Evolutionary conservation across 148 eudicot genomes (phyloP).

Genomic region (Rhododendron ovatum): DNA sequence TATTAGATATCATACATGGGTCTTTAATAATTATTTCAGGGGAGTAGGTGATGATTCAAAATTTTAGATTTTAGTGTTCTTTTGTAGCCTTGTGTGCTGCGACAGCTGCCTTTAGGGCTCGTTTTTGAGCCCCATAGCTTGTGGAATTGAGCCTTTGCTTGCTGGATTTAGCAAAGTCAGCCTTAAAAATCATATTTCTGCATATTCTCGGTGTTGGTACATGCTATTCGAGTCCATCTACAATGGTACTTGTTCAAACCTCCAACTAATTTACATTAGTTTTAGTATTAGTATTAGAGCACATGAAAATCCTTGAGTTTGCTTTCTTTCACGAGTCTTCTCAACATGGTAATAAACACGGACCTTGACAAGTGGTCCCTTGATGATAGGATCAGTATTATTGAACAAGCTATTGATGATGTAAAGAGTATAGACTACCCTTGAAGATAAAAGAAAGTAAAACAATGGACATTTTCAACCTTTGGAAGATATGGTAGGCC

Average conservation of each 20-base stretch:
- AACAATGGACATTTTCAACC: too few species aligned
- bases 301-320: not conserved
- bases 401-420: not conserved
- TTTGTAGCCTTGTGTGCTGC: not conserved
- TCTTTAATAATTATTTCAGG: too few species aligned
- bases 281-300: not conserved
- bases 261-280: not conserved
- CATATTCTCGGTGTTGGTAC: not conserved
- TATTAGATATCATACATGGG: too few species aligned
- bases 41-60: not conserved
- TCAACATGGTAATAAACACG: not conserved
- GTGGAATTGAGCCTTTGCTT: not conserved
- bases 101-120: not conserved
- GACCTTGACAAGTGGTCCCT: not conserved
- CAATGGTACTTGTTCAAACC: not conserved
- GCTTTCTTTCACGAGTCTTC: not conserved
- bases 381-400: not conserved
- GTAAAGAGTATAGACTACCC: not conserved
- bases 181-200: not conserved
- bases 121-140: not conserved
- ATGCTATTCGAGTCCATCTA: not conserved
- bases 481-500: not conserved
- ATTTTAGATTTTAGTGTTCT: not conserved
- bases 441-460: too few species aligned
- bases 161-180: not conserved